Evolutionary conservation across 2,329 filamentous ascomycete genomes (phyloP), one percentile per base, ranked within the genome.

Genomic region (Alternaria burnsii): DNA sequence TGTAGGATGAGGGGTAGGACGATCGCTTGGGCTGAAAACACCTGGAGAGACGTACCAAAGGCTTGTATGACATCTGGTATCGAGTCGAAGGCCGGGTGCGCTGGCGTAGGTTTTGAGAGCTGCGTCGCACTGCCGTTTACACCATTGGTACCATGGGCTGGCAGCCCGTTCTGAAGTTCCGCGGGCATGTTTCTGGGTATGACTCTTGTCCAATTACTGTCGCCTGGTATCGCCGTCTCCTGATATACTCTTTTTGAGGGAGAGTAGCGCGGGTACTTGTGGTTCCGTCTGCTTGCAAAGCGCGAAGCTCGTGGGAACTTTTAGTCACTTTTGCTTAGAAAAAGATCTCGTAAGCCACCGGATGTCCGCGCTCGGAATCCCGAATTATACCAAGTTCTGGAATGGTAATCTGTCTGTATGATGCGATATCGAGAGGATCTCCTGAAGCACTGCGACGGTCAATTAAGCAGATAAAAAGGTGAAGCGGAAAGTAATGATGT

Each of bases 51-150:
- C 64, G 61, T 65, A 82, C 81, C 79, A 66, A 83, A 81, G 43
- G 81, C 80, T 58, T 76, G 73, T 46, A 83, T 76, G 42, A 80
- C 78, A 65, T 82, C 81, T 61, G 80, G 76, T 71, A 83, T 82
- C 57, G 78, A 80, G 74, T 82, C 79, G 71, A 83, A 83, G n/a
- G 75, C 75, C 16, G 76, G 68, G 58, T 77, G 72, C 67, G 74
- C 61, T 42, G 76, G 72, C 61, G 74, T 67, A 46, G 71, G 61
- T 59, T 69, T 70, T 6, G 63, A 42, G 44, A 68, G 61, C 47
- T 61, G 63, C 32, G 63, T 67, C 47, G 52, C 56, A 44, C 66
- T 64, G 34, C 67, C 60, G 54, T 69, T 66, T 36, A 62, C 58
- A 51, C 66, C 68, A 24, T 69, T 71, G 22, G 58, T 57, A 36